A percentile compares a stretch with the other conserved stretches of the same genome.
Evolutionary conservation across 306 rosid species (phyloP).

Genomic region (Inga oerstediana): DNA sequence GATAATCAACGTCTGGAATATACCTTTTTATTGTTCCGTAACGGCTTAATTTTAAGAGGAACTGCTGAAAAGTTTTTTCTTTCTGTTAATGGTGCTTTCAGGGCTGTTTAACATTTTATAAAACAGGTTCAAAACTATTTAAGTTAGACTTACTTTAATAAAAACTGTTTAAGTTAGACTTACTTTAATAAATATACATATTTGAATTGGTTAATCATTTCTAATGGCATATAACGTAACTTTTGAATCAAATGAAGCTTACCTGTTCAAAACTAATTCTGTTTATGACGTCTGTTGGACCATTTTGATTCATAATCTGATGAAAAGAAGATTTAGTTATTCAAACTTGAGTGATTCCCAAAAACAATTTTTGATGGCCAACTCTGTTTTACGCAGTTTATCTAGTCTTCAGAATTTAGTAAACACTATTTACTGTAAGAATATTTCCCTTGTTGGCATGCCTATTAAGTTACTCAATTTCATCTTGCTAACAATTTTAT

Average conservation of each 20-base stretch:
- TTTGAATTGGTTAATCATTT: neutral
- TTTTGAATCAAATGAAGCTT: neutral
- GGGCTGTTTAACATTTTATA: neutral
- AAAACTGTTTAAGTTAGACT: neutral
- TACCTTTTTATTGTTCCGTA: constrained; percentile 11
- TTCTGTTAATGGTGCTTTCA: neutral
- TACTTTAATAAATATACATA: neutral
- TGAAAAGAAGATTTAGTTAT: neutral
- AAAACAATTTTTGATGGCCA: neutral
- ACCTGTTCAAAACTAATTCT: neutral
- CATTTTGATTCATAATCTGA: neutral
- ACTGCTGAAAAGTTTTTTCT: constrained; percentile 19
- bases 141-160: neutral
- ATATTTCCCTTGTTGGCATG: constrained; percentile 15
- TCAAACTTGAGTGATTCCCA: neutral
- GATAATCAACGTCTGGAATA: neutral
- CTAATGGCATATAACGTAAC: neutral
- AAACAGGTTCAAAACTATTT: neutral
- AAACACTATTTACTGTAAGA: neutral
- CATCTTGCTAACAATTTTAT: constrained; percentile 23
- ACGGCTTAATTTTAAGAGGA: constrained; percentile 14
- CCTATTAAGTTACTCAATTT: constrained; percentile 23
- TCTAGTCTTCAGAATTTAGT: neutral
- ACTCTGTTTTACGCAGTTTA: neutral
- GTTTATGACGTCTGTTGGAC: neutral